Conservation (phyloP, 805 yeast genomes). For the Candida argentea region DNA sequence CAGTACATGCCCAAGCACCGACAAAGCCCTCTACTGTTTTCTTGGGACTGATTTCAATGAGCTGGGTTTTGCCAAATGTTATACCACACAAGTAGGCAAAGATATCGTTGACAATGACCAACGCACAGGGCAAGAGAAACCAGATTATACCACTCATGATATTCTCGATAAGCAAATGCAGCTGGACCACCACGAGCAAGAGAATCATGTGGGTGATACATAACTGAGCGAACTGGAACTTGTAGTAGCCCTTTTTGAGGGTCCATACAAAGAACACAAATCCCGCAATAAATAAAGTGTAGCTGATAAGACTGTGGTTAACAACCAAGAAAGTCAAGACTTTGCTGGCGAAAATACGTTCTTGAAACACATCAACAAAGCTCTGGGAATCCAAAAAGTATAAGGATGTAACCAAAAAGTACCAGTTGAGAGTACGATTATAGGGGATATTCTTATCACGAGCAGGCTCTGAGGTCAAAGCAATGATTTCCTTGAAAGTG, state of each 20-base stretch:
- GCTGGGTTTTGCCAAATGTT: slow-evolving; percentile 87
- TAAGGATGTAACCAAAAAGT: slow-evolving; percentile 76
- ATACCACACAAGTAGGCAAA: slow-evolving; percentile 97
- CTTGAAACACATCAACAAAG: slow-evolving; percentile 56
- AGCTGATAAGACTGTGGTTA: slow-evolving; percentile 79
- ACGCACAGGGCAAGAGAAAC: slow-evolving; percentile 85
- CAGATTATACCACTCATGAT: slow-evolving; percentile 86
- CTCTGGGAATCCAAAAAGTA: slow-evolving; percentile 86
- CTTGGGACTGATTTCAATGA: slow-evolving; percentile 90
- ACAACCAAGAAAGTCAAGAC: slow-evolving; percentile 48
- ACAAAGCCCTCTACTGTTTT: slow-evolving; percentile 95
- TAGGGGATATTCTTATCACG: slow-evolving; percentile 74
- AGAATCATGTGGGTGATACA: slow-evolving; percentile 92
- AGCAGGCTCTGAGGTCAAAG: slow-evolving; percentile 75
- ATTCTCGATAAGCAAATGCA: slow-evolving; percentile 84
- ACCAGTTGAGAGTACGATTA: slow-evolving; percentile 85
- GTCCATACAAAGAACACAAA: slow-evolving; percentile 85
- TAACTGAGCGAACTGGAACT: slow-evolving; percentile 88
- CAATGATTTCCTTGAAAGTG: slow-evolving; percentile 86
- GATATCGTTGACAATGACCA: slow-evolving; percentile 90
- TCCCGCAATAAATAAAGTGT: slow-evolving; percentile 76
- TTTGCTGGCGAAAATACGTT: slow-evolving; percentile 40
- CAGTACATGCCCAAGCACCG: slow-evolving; percentile 96
- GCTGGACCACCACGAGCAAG: slow-evolving; percentile 83
- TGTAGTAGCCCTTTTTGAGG: slow-evolving; percentile 78